Evolutionary conservation across 73 alveolate genomes (phyloP).

Genomic region (Breviolum minutum): DNA sequence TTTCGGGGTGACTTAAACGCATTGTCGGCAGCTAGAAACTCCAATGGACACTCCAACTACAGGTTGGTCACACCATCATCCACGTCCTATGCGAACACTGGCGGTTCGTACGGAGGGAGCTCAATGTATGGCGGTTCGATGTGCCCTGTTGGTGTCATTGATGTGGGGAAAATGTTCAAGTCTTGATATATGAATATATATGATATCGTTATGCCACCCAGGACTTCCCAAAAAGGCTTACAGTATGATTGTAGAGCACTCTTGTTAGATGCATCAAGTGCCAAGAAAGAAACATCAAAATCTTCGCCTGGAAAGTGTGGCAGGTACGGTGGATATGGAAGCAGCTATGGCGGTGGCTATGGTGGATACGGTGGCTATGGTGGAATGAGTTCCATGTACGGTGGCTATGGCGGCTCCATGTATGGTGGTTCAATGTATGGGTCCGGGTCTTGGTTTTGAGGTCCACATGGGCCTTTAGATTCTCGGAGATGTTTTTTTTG

Average conservation of each 20-base stretch:
- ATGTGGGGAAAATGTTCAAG: no score
- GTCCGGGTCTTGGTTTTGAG: not conserved
- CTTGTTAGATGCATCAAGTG: no score
- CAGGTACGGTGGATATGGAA: conserved; percentile 27
- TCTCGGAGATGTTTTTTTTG: no score
- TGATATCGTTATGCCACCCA: no score
- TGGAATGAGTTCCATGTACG: conserved; percentile 85
- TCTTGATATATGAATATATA: no score
- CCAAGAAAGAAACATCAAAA: not conserved
- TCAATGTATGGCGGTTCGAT: conserved; percentile 86
- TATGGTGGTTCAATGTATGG: conserved; percentile 13
- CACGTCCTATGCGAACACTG: conserved; percentile 21
- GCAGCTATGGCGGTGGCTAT: conserved; percentile 59
- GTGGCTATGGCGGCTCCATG: conserved; percentile 55
- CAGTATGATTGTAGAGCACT: no score
- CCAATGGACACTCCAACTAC: not conserved
- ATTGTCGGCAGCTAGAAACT: not conserved
- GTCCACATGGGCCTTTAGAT: no score
- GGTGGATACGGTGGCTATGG: conserved; percentile 79
- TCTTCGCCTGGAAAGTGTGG: not conserved
- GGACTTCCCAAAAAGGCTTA: no score
- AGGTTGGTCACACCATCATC: conserved; percentile 39
- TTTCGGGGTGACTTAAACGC: not conserved
- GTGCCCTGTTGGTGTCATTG: conserved; percentile 2
- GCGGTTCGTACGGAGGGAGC: conserved; percentile 71